Conservation (phyloP, 768 basidiomycete species). For the Cubamyces sp. region DNA sequence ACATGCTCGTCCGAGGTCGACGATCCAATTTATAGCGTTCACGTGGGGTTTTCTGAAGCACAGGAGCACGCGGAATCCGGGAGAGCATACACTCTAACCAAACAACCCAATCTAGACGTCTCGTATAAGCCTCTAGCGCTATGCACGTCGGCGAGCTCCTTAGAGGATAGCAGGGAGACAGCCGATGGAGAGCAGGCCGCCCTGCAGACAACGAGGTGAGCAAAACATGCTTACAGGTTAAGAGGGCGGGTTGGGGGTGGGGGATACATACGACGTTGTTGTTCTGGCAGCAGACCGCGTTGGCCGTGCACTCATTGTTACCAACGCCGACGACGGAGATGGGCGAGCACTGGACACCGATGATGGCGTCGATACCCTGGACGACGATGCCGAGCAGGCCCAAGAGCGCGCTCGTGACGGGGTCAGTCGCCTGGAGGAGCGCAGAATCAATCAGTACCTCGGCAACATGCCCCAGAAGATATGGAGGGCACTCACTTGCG, state of each 20-base stretch:
- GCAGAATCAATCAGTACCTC: background rate
- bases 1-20: too few species aligned
- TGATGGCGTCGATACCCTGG: conserved; percentile 1
- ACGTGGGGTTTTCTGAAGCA: too few species aligned
- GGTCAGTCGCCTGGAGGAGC: background rate
- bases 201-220: background rate
- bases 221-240: too few species aligned
- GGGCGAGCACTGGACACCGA: conserved; percentile 20
- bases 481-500: background rate
- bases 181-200: conserved; percentile 24
- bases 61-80: too few species aligned
- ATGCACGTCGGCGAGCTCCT: background rate
- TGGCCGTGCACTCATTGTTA: background rate
- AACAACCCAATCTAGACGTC: too few species aligned
- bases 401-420: background rate
- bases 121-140: background rate
- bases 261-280: conserved; percentile 16
- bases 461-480: background rate
- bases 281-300: conserved; percentile 22
- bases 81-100: background rate
- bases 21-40: too few species aligned
- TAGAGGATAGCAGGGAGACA: conserved; percentile 19
- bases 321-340: conserved; percentile 19
- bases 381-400: conserved; percentile 18
- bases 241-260: background rate